Percentiles rank a stretch among this genome's conserved stretches.
Conservation (phyloP, 2,329 filamentous ascomycete genomes). For the Diaporthe sp. region DNA sequence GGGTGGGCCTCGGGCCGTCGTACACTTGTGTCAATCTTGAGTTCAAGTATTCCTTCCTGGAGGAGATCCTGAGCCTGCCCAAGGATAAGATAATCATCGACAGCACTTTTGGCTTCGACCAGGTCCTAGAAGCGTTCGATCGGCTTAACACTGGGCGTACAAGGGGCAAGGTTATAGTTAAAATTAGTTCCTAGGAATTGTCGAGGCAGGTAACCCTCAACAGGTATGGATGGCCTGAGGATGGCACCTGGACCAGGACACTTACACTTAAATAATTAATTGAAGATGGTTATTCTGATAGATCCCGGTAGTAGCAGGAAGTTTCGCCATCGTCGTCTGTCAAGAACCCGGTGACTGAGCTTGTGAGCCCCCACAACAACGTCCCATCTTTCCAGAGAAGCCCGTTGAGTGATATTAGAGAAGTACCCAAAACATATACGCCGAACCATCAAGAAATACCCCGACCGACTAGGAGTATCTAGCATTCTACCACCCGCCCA, state of each 20-base stretch:
- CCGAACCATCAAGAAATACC: neutral
- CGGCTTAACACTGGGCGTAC: conserved; percentile 11
- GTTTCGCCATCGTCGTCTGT: too few species aligned
- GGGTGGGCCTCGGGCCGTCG: conserved; percentile 21
- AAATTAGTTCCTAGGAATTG: neutral
- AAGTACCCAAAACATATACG: neutral
- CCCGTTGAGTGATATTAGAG: neutral
- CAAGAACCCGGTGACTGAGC: neutral
- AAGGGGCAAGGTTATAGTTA: conserved; percentile 6
- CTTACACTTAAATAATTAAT: neutral
- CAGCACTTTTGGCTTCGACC: conserved; percentile 18
- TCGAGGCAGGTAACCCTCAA: neutral
- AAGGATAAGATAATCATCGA: conserved; percentile 22
- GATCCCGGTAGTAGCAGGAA: too few species aligned
- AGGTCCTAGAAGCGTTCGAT: conserved; percentile 19
- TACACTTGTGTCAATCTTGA: conserved; percentile 32
- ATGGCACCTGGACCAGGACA: neutral
- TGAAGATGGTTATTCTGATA: neutral
- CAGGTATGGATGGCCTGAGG: neutral
- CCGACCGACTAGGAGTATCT: neutral
- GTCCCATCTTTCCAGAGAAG: neutral
- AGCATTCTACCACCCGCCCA: neutral
- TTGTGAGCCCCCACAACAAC: neutral
- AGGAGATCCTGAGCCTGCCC: conserved; percentile 18
- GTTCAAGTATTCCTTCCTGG: conserved; percentile 12